Evolutionary conservation across 2,329 filamentous ascomycete species (phyloP).

Genomic region (Claviceps pazoutovae): DNA sequence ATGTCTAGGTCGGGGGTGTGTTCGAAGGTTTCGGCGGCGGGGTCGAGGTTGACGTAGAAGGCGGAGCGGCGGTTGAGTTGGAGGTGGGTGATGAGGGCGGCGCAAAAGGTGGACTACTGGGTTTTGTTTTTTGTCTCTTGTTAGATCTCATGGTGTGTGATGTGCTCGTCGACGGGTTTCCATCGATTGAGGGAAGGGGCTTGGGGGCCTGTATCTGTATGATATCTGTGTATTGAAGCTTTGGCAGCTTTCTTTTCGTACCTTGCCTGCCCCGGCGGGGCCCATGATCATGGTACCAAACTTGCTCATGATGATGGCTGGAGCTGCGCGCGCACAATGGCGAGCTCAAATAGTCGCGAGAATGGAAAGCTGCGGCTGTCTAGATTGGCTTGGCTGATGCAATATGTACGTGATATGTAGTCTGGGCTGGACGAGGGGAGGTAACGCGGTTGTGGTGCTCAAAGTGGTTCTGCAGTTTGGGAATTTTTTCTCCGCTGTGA

Average conservation of each 20-base stretch:
- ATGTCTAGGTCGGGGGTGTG: conserved; percentile 91
- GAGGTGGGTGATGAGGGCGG: conserved; percentile 82
- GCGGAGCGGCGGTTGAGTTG: conserved; percentile 81
- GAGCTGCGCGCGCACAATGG: conserved; percentile 8
- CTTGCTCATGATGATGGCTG: conserved; percentile 57
- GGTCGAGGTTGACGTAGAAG: conserved; percentile 97
- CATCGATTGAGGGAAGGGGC: too few relatives aligned
- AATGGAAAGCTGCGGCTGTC: not conserved
- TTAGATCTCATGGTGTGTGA: conserved; percentile 7
- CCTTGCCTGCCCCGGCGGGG: conserved; percentile 88
- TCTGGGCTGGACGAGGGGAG: too few relatives aligned
- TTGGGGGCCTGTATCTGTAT: too few relatives aligned
- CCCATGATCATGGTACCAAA: conserved; percentile 94
- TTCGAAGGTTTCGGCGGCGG: conserved; percentile 82
- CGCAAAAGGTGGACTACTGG: conserved; percentile 76
- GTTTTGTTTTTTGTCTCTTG: not conserved
- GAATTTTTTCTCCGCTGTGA: too few relatives aligned
- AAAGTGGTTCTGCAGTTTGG: too few relatives aligned
- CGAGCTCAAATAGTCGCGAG: not conserved
- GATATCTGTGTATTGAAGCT: too few relatives aligned
- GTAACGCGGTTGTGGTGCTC: too few relatives aligned
- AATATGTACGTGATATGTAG: too few relatives aligned
- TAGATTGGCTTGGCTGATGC: not conserved
- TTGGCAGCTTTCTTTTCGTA: conserved; percentile 19
- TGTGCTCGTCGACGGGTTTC: too few relatives aligned